These are phyloP conservation scores for Ustilago xerochloae DNA, from an alignment of 1,284 basidiomycete genomes.

Conservation along the genomic window DNA sequence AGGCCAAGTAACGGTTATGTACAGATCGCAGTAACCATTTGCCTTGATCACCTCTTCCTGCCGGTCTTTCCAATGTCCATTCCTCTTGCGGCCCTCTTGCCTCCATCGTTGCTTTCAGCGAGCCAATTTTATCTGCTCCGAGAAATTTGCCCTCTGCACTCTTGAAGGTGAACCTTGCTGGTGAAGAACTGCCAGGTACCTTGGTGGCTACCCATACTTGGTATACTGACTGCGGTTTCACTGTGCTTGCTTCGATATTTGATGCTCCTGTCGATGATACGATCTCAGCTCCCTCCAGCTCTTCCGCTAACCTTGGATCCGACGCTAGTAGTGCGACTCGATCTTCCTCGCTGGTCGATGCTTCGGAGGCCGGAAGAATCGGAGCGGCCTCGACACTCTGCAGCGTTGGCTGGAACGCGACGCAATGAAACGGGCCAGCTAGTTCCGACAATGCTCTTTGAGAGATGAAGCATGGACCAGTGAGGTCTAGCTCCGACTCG, in stretches of 20 bases:
- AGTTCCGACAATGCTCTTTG: slow-evolving; percentile 2
- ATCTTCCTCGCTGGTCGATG: slow-evolving; percentile 12
- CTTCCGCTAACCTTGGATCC: slow-evolving; percentile 31
- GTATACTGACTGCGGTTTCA: slow-evolving; percentile 53
- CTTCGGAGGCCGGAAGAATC: not conserved
- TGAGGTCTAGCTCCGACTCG: slow-evolving; percentile 34
- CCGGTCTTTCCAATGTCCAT: slow-evolving; percentile 36
- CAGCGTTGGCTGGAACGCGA: slow-evolving; percentile 39
- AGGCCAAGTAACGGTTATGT: slow-evolving; percentile 47
- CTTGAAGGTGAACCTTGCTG: slow-evolving; percentile 51
- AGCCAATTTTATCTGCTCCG: slow-evolving; percentile 48
- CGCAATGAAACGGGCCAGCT: slow-evolving; percentile 4
- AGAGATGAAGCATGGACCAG: slow-evolving; percentile 49
- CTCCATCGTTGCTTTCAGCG: slow-evolving; percentile 44
- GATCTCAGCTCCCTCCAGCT: slow-evolving; percentile 42
- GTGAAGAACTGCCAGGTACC: slow-evolving; percentile 29
- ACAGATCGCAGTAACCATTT: slow-evolving; percentile 36
- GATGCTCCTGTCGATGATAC: slow-evolving; percentile 6
- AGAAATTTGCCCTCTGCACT: slow-evolving; percentile 59
- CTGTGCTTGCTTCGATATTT: not conserved
- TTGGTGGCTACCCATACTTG: slow-evolving; percentile 62
- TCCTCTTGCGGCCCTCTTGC: slow-evolving; percentile 63
- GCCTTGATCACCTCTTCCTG: not conserved
- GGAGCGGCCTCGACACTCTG: slow-evolving; percentile 37
- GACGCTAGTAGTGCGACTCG: slow-evolving; percentile 17